Conservation (phyloP, 2,329 filamentous ascomycete genomes). For the Moelleriella libera region DNA sequence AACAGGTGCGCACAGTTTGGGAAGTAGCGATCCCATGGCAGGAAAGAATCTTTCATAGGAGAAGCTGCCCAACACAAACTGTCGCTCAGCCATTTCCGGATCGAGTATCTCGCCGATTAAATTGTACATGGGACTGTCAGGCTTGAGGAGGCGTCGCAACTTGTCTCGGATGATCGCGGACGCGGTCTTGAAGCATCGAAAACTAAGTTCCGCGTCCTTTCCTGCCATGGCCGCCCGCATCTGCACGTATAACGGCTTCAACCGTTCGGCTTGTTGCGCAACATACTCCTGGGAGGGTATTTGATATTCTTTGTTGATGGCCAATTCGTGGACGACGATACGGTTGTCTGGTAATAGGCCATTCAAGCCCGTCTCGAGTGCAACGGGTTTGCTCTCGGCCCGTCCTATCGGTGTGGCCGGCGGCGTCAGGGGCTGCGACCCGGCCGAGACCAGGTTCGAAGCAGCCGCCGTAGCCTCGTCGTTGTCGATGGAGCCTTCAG, state of each 20-base stretch:
- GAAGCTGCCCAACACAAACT: constrained; percentile 59
- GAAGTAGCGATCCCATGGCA: constrained; percentile 61
- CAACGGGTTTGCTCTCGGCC: constrained; percentile 20
- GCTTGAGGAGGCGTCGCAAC: constrained; percentile 56
- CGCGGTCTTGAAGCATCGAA: constrained; percentile 55
- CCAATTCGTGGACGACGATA: constrained; percentile 63
- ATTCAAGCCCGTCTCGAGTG: constrained; percentile 26
- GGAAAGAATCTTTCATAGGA: constrained; percentile 71
- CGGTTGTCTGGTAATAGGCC: constrained; percentile 58
- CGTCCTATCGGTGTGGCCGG: constrained; percentile 33
- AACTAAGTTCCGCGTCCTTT: constrained; percentile 49
- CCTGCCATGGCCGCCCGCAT: constrained; percentile 51
- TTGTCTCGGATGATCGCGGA: constrained; percentile 58
- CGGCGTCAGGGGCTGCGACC: constrained; percentile 37
- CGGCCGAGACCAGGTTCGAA: constrained; percentile 21
- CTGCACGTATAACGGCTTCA: constrained; percentile 37
- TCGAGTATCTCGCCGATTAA: constrained; percentile 66
- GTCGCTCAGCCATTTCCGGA: constrained; percentile 52
- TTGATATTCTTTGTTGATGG: constrained; percentile 65
- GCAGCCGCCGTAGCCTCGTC: constrained; percentile 20
- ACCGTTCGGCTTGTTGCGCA: constrained; percentile 37
- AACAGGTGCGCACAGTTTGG: constrained; percentile 68
- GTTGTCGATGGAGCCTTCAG: constrained; percentile 28
- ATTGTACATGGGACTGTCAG: constrained; percentile 58
- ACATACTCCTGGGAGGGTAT: constrained; percentile 48